Evolutionary conservation across 345 rosid species (phyloP).

Genomic region (Melaleuca quinquenervia): DNA sequence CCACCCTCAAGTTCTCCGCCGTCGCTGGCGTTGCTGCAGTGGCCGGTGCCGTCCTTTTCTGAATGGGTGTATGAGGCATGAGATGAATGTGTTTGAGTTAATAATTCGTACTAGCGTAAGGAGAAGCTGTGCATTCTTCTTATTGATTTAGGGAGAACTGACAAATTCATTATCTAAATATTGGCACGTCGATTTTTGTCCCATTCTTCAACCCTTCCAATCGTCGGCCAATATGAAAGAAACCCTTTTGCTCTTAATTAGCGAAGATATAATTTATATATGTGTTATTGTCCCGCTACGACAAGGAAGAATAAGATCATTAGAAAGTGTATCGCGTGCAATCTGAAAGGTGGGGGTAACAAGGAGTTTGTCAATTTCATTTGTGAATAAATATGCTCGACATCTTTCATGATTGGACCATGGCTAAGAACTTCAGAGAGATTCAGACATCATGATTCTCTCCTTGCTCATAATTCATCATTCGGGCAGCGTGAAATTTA

Average conservation of each 20-base stretch:
- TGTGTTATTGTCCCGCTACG: not conserved
- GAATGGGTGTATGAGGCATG: not conserved
- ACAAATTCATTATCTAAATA: not conserved
- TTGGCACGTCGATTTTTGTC: not conserved
- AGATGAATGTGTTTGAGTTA: not conserved
- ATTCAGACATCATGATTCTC: not conserved
- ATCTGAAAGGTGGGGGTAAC: not conserved
- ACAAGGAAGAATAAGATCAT: not conserved
- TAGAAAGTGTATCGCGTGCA: not conserved
- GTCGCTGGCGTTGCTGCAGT: not conserved
- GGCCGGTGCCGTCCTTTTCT: constrained; percentile 3
- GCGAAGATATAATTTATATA: not conserved
- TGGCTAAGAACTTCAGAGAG: not conserved
- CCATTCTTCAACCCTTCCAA: not conserved
- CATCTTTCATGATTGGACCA: not conserved
- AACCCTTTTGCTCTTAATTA: not conserved
- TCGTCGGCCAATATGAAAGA: not conserved
- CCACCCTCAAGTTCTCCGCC: not conserved
- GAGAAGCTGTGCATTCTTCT: not conserved
- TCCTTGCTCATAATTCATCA: not conserved
- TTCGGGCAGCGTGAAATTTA: not conserved
- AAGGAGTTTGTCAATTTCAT: not conserved
- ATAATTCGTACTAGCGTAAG: not conserved
- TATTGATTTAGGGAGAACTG: not conserved
- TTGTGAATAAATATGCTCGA: not conserved